Base-by-base conservation (phyloP, 257 asterid species). In the Leonotis leonurus region DNA sequence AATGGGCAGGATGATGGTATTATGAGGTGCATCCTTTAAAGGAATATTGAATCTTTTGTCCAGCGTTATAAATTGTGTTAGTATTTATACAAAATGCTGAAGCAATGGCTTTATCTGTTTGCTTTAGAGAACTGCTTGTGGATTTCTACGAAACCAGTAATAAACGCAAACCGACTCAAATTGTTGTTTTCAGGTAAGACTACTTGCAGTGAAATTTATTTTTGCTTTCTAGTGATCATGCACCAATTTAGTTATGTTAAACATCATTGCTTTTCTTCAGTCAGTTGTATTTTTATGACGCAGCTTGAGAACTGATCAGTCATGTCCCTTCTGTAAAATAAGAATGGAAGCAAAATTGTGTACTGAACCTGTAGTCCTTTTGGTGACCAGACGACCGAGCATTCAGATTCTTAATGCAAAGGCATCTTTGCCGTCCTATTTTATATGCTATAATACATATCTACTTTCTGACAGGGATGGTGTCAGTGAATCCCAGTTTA, bases 1-100 rank as follows among this genome's bases (percentile, higher is more conserved):
- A 73, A 91, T 75, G 98, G 96, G 48, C 77, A 73, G 56, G 98
- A 91, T 81, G 95, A 74, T 30, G 98, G 98, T 69, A 88, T 91
- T 70, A 86, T 91, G 87, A 80, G 96, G 98, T 81, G 79, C 48
- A 69, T 57, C 49, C 18, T n/a, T 30, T 44, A 16, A 25, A 54
- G 60, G 17, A 0, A 36, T 26, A 37, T 64, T 68, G 53, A 6
- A 33, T 27, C 56, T 75, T 17, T 57, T 22, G n/a, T 59, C 56
- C 36, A 24, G 48, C 41, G 3, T 32, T 65, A 33, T 56, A 24
- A 24, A 54, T 64, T 49, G 29, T 24, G 22, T 12, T 33, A 30
- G 52, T 57, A 48, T 26, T 65, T 67, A 13, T 43, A 25, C 16
- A 22, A 13, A 61, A 51, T 46, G 65, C 73, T 71, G 66, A 73